phyloP scores from a whole-genome alignment of 31 red algal species.

The Asparagopsis taxiformis region DNA sequence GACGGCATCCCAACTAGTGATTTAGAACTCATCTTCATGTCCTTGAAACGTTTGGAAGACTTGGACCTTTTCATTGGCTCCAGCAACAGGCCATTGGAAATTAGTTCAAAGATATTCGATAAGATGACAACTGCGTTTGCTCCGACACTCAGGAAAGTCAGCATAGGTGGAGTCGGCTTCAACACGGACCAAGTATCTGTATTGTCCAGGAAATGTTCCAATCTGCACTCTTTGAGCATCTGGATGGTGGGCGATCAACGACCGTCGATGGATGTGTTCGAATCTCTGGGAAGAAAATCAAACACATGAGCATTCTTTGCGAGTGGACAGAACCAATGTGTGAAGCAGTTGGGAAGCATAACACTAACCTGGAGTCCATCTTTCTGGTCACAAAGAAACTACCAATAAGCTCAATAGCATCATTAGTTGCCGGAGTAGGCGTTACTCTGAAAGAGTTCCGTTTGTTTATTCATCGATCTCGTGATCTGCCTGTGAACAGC shows the following conservation, averaged over 20 bases:
- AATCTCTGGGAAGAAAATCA: constrained; percentile 36
- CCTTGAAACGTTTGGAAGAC: constrained; percentile 33
- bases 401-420: constrained; percentile 17
- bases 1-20: constrained; percentile 37
- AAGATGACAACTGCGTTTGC: constrained; percentile 11
- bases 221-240: constrained; percentile 36
- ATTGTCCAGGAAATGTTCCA: constrained; percentile 14
- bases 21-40: constrained; percentile 51
- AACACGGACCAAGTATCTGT: constrained; percentile 29
- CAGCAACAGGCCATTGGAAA: constrained; percentile 6
- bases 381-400: constrained; percentile 47
- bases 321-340: constrained; percentile 60
- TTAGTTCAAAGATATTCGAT: constrained; percentile 24
- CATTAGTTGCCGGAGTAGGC: constrained; percentile 10
- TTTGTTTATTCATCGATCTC: constrained; percentile 35
- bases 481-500: background rate
- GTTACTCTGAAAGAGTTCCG: constrained; percentile 49
- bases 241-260: constrained; percentile 44
- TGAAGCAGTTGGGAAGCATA: constrained; percentile 36
- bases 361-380: constrained; percentile 54
- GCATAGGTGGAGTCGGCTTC: constrained; percentile 40
- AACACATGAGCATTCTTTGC: constrained; percentile 46
- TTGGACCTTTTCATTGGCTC: constrained; percentile 27
- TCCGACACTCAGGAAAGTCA: constrained; percentile 24
- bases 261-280: constrained; percentile 37